Conservation (phyloP, 176 grass and related monocot species). For the Oryza glaberrima region DNA sequence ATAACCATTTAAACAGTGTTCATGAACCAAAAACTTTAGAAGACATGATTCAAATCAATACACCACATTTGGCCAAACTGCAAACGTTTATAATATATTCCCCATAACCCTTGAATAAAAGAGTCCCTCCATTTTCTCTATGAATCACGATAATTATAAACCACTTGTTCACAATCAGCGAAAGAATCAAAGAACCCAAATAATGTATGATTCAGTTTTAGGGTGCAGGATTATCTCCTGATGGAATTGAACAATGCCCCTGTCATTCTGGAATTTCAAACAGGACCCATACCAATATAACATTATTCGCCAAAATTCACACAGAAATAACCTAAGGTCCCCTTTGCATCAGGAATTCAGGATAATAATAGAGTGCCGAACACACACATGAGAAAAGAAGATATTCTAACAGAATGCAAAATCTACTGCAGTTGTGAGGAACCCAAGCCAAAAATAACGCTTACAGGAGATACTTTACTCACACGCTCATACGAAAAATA, state of each 20-base stretch:
- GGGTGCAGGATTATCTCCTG: neutral
- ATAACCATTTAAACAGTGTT: slow-evolving; percentile 17
- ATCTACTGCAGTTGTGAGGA: neutral
- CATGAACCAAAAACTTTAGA: neutral
- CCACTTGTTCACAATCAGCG: neutral
- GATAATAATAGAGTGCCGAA: neutral
- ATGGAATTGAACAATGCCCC: neutral
- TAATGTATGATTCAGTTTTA: neutral
- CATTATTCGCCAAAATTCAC: slow-evolving; percentile 8
- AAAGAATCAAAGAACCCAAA: slow-evolving; percentile 22
- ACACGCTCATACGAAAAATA: neutral
- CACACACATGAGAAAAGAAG: neutral
- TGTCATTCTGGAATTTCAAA: neutral
- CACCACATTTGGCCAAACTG: neutral
- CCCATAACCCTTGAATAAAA: neutral
- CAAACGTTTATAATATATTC: neutral
- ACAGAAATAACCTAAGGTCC: neutral
- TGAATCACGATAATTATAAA: neutral
- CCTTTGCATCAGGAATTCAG: neutral
- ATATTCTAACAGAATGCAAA: neutral
- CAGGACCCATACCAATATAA: neutral
- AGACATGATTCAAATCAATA: neutral
- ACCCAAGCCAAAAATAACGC: neutral
- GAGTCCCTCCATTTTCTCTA: neutral
- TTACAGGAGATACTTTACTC: neutral